Evolutionary conservation across 148 eudicot species (phyloP), one percentile per base, ranked within the genome.

Genomic region (Vaccinium macrocarpon): DNA sequence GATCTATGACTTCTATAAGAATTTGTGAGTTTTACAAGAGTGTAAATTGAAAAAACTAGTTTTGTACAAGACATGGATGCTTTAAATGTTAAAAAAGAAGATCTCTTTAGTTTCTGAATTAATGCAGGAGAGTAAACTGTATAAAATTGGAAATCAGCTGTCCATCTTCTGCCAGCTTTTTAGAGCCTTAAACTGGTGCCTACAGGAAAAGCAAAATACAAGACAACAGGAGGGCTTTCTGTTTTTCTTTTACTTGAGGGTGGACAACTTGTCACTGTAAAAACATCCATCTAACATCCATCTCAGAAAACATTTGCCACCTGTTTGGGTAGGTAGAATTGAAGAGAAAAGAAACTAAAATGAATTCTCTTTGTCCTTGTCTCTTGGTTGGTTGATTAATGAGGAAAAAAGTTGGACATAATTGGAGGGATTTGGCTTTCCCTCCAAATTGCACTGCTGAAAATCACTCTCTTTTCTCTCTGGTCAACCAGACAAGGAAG

Each of bases 141-240:
- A 19, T 48, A 9, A 38, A 48, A 76, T 48, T 48, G 27, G 49
- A 48, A 4, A 94, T 94, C 66, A 96, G 88, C 84, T 94, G 98
- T 35, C 98, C 96, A 76, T 93, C 98, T 84, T 94, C 98, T 59
- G 98, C 98, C 21, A 95, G 98, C 86, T 92, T 93, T 85, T 94
- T 96, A 59, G 98, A 94, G 79, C 98, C 98, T 81, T 96, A 95
- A 88, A 95, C 96, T 51, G 98, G 98, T 86, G 98, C 98, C 98
- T 96, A 78, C 25, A 32, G 80, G 76, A 83, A 73, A 66, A 82
- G 48, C 70, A 46, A 70, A 21, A 84, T 51, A 51, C 13, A 51
- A 11, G 13, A 12, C 53, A 56, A 56, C 59, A 42, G 46, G 46
- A 42, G 15, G 8, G 73, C 57, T 64, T 81, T 66, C 21, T 48